A percentile compares a stretch with the other conserved stretches of the same genome.
Evolutionary conservation across 2,329 filamentous ascomycete genomes (phyloP).

Genomic region (Colletotrichum navitas): DNA sequence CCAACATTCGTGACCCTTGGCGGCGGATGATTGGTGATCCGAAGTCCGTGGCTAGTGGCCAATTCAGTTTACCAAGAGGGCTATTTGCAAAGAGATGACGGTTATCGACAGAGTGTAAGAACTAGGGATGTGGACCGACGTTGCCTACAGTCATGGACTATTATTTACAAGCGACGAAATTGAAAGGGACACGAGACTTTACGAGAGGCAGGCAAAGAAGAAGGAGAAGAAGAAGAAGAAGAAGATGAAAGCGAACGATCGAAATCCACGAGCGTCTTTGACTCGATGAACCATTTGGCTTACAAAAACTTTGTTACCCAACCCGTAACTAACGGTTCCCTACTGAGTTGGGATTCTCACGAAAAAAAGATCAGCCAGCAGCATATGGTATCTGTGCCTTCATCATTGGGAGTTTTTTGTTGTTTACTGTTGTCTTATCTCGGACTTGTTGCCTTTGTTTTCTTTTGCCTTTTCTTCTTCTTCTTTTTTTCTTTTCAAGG

Average conservation of each 20-base stretch:
- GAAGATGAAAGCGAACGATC: neutral
- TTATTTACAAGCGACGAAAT: slow-evolving; percentile 33
- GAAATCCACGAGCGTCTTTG: slow-evolving; percentile 9
- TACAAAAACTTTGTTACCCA: slow-evolving; percentile 16
- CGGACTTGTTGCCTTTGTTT: neutral
- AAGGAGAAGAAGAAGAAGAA: neutral
- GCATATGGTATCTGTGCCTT: slow-evolving; percentile 39
- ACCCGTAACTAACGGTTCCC: slow-evolving; percentile 3
- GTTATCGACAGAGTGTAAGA: slow-evolving; percentile 2
- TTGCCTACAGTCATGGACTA: slow-evolving; percentile 14
- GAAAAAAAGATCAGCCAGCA: slow-evolving; percentile 31
- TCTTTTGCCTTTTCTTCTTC: neutral
- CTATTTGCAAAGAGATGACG: neutral
- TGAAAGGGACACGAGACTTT: slow-evolving; percentile 23
- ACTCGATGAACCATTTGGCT: slow-evolving; percentile 7
- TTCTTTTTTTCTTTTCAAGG: neutral
- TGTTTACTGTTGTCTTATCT: slow-evolving; percentile 17
- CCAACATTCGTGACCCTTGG: slow-evolving; percentile 19
- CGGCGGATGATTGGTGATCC: neutral
- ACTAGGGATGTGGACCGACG: neutral
- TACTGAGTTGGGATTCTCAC: slow-evolving; percentile 27
- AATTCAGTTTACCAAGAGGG: neutral
- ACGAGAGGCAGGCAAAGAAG: slow-evolving; percentile 3
- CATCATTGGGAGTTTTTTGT: slow-evolving; percentile 40
- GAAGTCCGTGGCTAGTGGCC: neutral